These are phyloP conservation scores for Xylariaceae sp. DNA, from an alignment of 2,329 filamentous ascomycete genomes.

Conservation along the genomic window DNA sequence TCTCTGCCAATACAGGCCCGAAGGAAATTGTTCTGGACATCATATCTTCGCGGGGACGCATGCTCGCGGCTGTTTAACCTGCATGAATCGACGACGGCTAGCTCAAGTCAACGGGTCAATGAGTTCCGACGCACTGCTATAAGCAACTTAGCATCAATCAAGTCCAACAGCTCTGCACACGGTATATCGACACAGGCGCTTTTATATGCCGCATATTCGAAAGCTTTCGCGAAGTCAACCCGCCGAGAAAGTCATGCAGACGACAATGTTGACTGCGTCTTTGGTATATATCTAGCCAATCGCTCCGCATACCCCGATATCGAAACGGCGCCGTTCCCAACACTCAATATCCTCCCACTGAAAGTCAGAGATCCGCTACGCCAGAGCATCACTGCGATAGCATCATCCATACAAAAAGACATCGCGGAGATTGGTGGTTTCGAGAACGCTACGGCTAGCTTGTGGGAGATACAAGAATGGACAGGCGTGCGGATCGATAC, in stretches of 20 bases:
- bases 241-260: not conserved
- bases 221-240: slow-evolving; percentile 31
- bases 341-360: slow-evolving; percentile 74
- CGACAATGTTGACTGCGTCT: slow-evolving; percentile 45
- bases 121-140: slow-evolving; percentile 23
- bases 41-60: slow-evolving; percentile 39
- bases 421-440: slow-evolving; percentile 56
- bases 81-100: not conserved
- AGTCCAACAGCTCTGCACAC: slow-evolving; percentile 26
- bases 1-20: slow-evolving; percentile 10
- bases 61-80: not conserved
- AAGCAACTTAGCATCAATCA: slow-evolving; percentile 19
- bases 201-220: slow-evolving; percentile 69
- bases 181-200: slow-evolving; percentile 69
- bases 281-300: slow-evolving; percentile 84
- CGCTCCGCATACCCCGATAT: slow-evolving; percentile 52
- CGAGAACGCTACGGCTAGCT: slow-evolving; percentile 54
- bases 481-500: slow-evolving; percentile 65
- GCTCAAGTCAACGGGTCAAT: slow-evolving; percentile 7
- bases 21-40: slow-evolving; percentile 42
- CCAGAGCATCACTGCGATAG: slow-evolving; percentile 45
- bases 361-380: slow-evolving; percentile 42
- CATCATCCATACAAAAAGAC: slow-evolving; percentile 62
- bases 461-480: slow-evolving; percentile 72
- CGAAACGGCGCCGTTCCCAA: slow-evolving; percentile 56